Evolutionary conservation across 495 filamentous ascomycete species (phyloP).

Genomic region (Hypoxylon rickii): DNA sequence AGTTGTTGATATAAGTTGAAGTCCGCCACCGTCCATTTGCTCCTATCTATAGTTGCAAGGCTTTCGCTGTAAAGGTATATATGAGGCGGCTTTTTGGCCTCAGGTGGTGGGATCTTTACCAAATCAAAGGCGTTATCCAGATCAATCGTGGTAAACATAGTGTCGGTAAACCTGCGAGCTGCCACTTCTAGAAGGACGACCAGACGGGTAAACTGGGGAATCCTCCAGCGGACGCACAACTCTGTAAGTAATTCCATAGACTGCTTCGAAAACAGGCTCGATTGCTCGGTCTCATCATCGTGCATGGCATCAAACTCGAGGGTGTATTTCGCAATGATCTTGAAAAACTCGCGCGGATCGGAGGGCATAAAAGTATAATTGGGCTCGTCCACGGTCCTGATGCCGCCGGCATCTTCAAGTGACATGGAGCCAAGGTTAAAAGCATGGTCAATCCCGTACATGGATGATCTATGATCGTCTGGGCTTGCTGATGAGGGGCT

Average conservation of each 20-base stretch:
- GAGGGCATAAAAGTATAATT: conserved; percentile 86
- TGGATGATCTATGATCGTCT: conserved; percentile 47
- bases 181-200: conserved; percentile 85
- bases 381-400: conserved; percentile 55
- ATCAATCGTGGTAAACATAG: conserved; percentile 78
- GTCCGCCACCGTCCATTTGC: conserved; percentile 81
- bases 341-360: conserved; percentile 81
- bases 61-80: conserved; percentile 46
- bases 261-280: conserved; percentile 76
- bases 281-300: conserved; percentile 51
- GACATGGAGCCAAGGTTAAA: conserved; percentile 76
- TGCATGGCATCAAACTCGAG: conserved; percentile 64
- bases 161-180: conserved; percentile 81
- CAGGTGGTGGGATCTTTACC: conserved; percentile 70
- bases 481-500: conserved; percentile 45
- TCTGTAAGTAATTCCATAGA: conserved; percentile 85
- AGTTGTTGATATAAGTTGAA: conserved; percentile 74
- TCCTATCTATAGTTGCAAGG: conserved; percentile 50
- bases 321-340: conserved; percentile 74
- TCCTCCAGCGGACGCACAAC: conserved; percentile 84
- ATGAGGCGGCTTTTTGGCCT: conserved; percentile 56
- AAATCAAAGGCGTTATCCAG: conserved; percentile 82
- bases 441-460: conserved; percentile 76
- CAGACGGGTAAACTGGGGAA: conserved; percentile 80
- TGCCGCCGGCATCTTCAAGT: conserved; percentile 60